Base-by-base conservation (phyloP, 495 filamentous ascomycete species). In the Trichoderma gamsii region DNA sequence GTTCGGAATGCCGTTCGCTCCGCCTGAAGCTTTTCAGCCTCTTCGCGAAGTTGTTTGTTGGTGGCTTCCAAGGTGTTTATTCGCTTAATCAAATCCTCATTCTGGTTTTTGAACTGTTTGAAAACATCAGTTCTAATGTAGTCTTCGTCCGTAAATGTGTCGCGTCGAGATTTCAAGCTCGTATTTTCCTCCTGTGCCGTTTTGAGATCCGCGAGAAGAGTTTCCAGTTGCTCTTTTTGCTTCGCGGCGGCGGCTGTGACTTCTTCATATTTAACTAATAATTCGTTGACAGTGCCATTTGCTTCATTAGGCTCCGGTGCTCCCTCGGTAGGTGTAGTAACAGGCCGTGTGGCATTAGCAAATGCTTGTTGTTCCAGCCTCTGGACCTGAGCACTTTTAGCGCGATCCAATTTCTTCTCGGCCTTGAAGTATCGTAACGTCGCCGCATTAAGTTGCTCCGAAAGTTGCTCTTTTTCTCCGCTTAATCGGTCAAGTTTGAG, bases 361-460 rank as follows among this genome's bases (percentile, higher is more conserved):
- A 94, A 86, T 23, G 92, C 92, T 77, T 97, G 92, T 71, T 90
- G 90, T 74, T 98, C 96, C 67, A 98, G 79, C 73, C 96, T 97
- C 67, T 90, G 89, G n/a, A 97, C 91, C 61, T 93, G 91, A 64
- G 89, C 78, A 73, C 94, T 97, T 74, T 89, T 90, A 8, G 88
- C 87, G 43, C 95, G 87, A 75, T 99, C 95, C 18, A 97, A 83
- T 76, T 91, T 92, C 79, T 94, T 94, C 74, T 98, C 95, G 4
- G 95, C 95, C 69, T 93, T 89, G 85, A 97, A 91, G 71, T 96
- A 97, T 66, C 95, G 88, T 46, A 94, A 80, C 4, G 92, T 94
- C 4, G 95, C 94, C 66, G 83, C 86, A 70, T 97, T 92, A 13
- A 97, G 81, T 65, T 92, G 89, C 64, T 92, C 90, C 61, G 89